Conservation (phyloP, 257 asterid genomes). For the Nicotiana paniculata region DNA sequence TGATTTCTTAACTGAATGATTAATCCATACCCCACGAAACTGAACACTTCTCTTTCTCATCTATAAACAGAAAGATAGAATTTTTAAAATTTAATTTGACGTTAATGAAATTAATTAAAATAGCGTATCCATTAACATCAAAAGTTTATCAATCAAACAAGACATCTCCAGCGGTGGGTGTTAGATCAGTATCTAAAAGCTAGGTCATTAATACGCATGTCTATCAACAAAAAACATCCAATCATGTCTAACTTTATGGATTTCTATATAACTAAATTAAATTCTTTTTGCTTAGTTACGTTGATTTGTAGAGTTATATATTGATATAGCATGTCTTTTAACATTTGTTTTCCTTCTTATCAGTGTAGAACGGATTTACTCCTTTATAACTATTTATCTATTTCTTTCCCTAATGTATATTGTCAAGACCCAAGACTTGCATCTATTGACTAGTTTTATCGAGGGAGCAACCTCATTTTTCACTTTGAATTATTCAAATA, state of each 20-base stretch:
- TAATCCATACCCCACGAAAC: conserved; percentile 59
- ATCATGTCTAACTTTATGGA: conserved; percentile 5
- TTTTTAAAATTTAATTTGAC: not conserved
- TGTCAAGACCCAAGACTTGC: not conserved
- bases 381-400: not conserved
- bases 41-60: conserved; percentile 20
- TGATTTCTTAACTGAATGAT: conserved; percentile 75
- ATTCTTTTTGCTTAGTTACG: not conserved
- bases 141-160: conserved; percentile 42
- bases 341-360: not conserved
- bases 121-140: conserved; percentile 49
- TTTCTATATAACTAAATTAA: conserved; percentile 2
- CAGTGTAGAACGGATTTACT: not conserved
- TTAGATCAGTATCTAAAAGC: conserved; percentile 50
- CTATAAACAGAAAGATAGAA: not conserved
- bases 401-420: not conserved
- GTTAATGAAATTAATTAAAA: not conserved
- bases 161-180: conserved; percentile 69
- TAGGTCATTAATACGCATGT: not conserved
- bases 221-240: not conserved
- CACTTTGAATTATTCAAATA: too few relatives aligned
- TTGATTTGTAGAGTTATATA: not conserved
- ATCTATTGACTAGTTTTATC: not conserved
- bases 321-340: not conserved
- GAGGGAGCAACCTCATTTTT: not conserved